These are phyloP conservation scores for Ganoderma multipileum DNA, from an alignment of 1,284 basidiomycete genomes.

Conservation along the genomic window DNA sequence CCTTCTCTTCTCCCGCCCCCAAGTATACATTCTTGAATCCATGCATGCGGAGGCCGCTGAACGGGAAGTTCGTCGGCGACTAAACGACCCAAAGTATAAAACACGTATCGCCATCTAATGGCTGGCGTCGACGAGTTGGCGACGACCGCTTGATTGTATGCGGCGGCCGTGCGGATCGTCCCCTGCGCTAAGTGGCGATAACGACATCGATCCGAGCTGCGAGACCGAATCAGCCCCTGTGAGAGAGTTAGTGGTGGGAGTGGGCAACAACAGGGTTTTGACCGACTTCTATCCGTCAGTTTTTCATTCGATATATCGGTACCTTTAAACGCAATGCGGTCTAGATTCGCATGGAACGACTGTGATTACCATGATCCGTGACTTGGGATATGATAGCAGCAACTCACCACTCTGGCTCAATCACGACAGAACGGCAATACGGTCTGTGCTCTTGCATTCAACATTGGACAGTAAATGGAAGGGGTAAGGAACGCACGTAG, in stretches of 20 bases:
- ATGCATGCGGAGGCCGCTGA: neutral
- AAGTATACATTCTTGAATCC: neutral
- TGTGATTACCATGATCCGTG: neutral
- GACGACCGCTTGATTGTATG: neutral
- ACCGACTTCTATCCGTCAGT: neutral
- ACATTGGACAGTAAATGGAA: too few species aligned
- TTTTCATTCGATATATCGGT: neutral
- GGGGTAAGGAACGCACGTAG: neutral
- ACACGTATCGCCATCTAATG: neutral
- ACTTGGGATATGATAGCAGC: neutral
- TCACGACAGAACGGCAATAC: too few species aligned
- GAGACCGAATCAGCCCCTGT: neutral
- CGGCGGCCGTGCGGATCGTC: too few species aligned
- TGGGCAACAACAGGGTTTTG: neutral
- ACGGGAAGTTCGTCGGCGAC: neutral
- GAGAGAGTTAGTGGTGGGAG: neutral
- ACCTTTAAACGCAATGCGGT: neutral
- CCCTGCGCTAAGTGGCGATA: too few species aligned
- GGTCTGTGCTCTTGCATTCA: too few species aligned
- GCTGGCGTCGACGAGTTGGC: neutral
- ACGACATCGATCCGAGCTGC: neutral
- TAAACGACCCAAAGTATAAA: neutral
- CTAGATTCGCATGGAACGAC: neutral
- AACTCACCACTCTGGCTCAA: too few species aligned
- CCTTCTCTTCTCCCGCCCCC: constrained; percentile 4